These are phyloP conservation scores for Beta corolliflora DNA, from an alignment of 179 eudicot genomes.

Conservation along the genomic window DNA sequence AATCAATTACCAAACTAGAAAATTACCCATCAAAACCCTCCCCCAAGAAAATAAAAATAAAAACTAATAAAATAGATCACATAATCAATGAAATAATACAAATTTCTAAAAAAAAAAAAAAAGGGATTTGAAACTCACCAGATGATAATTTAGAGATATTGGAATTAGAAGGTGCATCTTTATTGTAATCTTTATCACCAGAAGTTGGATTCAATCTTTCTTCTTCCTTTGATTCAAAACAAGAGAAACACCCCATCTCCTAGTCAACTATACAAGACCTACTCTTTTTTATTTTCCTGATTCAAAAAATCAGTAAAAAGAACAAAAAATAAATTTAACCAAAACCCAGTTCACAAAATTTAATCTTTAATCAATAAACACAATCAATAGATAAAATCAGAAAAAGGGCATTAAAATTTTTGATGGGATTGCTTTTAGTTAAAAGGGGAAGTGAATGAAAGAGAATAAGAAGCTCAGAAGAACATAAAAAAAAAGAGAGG, in stretches of 20 bases:
- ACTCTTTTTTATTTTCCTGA: neutral
- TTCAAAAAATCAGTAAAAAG: neutral
- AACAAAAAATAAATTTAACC: neutral
- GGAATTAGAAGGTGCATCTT: slow-evolving; percentile 30
- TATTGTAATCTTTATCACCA: slow-evolving; percentile 35
- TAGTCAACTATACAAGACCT: neutral
- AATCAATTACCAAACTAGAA: neutral
- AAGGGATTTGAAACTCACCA: slow-evolving; percentile 29
- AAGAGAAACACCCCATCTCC: slow-evolving; percentile 49
- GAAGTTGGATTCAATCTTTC: slow-evolving; percentile 41
- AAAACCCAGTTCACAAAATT: slow-evolving; percentile 9
- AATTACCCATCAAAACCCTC: too few relatives aligned
- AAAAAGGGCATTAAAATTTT: neutral
- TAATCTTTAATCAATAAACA: slow-evolving; percentile 3
- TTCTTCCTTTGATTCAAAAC: slow-evolving; percentile 57
- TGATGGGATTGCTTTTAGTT: neutral
- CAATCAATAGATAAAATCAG: neutral
- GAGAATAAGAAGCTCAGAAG: slow-evolving; percentile 7
- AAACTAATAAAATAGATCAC: neutral
- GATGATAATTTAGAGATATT: slow-evolving; percentile 51
- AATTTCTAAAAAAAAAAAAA: too few relatives aligned
- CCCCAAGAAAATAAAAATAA: too few relatives aligned
- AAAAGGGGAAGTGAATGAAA: neutral
- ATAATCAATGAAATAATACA: neutral
- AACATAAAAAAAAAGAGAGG: neutral